Conservation (phyloP, 345 rosid species). For the Eucalyptus sp. region DNA sequence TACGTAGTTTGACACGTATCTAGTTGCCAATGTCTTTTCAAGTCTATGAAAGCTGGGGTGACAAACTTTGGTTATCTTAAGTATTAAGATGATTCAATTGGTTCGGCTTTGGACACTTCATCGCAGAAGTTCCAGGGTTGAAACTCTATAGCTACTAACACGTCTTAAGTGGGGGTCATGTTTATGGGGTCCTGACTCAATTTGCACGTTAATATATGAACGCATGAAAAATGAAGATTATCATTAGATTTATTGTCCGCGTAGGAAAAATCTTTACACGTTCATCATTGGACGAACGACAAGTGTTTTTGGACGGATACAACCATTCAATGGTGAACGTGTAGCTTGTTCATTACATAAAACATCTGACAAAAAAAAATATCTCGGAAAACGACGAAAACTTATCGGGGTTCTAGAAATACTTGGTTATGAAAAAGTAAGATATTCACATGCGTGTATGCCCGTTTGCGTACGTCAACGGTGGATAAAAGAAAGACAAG, state of each 20-base stretch:
- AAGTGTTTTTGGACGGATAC: neutral
- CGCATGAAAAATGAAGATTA: neutral
- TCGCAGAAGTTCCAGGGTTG: too few relatives aligned
- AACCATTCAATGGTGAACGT: neutral
- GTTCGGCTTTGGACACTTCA: too few relatives aligned
- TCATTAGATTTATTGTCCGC: neutral
- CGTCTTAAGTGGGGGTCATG: too few relatives aligned
- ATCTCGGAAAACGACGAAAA: neutral
- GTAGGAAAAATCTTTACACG: neutral
- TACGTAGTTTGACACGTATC: neutral
- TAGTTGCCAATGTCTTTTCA: fast-evolving
- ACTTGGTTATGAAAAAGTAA: neutral
- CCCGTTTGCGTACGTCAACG: neutral
- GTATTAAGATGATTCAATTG: fast-evolving
- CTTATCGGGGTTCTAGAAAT: neutral
- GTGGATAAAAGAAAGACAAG: neutral
- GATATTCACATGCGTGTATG: neutral
- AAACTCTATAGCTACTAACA: too few relatives aligned
- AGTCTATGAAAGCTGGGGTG: fast-evolving
- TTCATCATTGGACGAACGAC: neutral
- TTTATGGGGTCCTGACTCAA: too few relatives aligned
- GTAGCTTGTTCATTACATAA: neutral
- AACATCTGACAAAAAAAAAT: neutral
- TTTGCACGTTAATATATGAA: neutral
- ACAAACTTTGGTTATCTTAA: neutral